These are phyloP conservation scores for Fusarium sp. DNA, from an alignment of 2,329 filamentous ascomycete genomes.

Conservation along the genomic window DNA sequence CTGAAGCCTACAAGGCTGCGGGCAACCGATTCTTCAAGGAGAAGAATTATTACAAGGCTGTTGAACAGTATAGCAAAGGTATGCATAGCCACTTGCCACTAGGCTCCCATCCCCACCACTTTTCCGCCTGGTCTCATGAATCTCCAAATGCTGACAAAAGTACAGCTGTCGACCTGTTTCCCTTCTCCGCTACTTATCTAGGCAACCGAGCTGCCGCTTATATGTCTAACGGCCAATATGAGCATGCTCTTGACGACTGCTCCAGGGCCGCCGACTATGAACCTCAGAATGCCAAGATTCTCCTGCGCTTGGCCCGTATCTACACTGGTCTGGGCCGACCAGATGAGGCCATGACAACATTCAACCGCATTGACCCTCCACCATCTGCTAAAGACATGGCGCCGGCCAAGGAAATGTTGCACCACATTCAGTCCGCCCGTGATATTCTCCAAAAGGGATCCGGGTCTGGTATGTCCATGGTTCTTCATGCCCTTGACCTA, in stretches of 20 bases:
- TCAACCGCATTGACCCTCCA: conserved; percentile 81
- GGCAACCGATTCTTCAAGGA: conserved; percentile 99
- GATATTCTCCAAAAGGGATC: conserved; percentile 80
- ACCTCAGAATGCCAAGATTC: conserved; percentile 86
- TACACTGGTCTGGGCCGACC: conserved; percentile 89
- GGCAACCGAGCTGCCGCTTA: conserved; percentile 95
- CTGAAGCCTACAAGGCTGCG: conserved; percentile 90
- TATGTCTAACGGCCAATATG: conserved; percentile 86
- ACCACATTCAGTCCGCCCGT: conserved; percentile 84
- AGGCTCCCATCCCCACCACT: conserved; percentile 5
- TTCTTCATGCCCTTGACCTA: conserved; percentile 89
- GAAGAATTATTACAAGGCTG: conserved; percentile 87
- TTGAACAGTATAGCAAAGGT: conserved; percentile 97
- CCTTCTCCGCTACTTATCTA: conserved; percentile 87
- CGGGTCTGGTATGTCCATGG: conserved; percentile 88
- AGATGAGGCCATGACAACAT: conserved; percentile 86
- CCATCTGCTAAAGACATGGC: conserved; percentile 88
- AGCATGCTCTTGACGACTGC: conserved; percentile 87
- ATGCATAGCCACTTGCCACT: conserved; percentile 46
- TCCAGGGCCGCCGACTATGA: conserved; percentile 85
- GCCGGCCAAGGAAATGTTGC: conserved; percentile 85
- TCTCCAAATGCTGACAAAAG: conserved; percentile 38
- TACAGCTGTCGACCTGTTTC: conserved; percentile 87
- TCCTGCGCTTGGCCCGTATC: conserved; percentile 88
- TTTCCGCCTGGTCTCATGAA: conserved; percentile 5